Evolutionary conservation across 768 basidiomycete genomes (phyloP), one percentile per base, ranked within the genome.

Genomic region (Lyophyllum atratum): DNA sequence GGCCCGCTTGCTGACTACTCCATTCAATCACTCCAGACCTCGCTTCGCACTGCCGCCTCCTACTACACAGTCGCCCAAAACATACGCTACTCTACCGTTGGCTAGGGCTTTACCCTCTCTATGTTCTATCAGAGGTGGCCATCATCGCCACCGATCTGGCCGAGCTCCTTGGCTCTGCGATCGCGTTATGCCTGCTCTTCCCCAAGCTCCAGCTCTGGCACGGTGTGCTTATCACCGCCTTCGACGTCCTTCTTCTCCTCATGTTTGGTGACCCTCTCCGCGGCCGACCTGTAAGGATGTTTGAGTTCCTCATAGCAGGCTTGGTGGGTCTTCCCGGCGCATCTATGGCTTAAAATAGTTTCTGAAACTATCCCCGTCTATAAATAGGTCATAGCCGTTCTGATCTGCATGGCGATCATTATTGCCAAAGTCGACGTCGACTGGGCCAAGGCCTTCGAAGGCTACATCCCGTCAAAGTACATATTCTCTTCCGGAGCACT

Each of bases 121-220:
- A 89, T 59, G 56, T 72, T 29, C 67, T 89, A 19, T 71, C 88
- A 0, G 90, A 93, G 66, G 68, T 89, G 6, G 89, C 87, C 51
- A 87, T 93, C 64, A 80, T 91, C 22, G 82, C 85, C 11, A 92
- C 90, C 5, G 91, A 92, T 67, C 76, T 94, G 33, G 89, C 91
- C 9, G 92, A 95, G 69, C 76, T 95, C 15, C 73, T 95, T 21
- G 87, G 93, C 4, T 89, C 86, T 42, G 92, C 92, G 14, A 92
- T 93, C 50, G 92, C 88, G 0, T 75, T 94, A 44, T 84, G 85
- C 66, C 77, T 94, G 73, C 76, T 92, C 37, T 88, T 91, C 66
- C 90, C 89, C 0, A 68, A 67, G 24, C 76, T 92, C 6, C 79
- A 89, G 39, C 71, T 92, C 4, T 91, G 86, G 85, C 85, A 83